Conservation (phyloP, 2,329 filamentous ascomycete genomes). For the Lasiodiplodia theobromae region DNA sequence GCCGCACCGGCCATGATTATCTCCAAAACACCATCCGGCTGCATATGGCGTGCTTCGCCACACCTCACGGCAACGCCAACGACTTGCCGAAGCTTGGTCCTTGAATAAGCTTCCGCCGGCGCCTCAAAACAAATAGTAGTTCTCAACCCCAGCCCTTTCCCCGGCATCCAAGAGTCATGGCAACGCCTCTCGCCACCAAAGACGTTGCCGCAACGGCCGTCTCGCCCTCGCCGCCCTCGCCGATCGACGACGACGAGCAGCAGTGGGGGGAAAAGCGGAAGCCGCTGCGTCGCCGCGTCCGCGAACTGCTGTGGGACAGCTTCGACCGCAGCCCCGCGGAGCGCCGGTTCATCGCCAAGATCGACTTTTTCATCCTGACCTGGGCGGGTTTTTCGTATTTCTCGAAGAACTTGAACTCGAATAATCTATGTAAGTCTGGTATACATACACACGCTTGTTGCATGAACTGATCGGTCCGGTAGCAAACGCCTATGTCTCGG, state of each 20-base stretch:
- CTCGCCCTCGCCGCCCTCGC: not conserved
- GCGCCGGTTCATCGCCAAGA: slow-evolving; percentile 7
- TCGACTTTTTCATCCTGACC: slow-evolving; percentile 22
- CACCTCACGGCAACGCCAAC: slow-evolving; percentile 5
- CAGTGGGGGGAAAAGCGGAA: not conserved
- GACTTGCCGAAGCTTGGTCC: not conserved
- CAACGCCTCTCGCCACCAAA: not conserved
- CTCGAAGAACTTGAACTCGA: slow-evolving; percentile 23
- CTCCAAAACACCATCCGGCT: slow-evolving; percentile 10
- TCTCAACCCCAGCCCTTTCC: too few relatives aligned
- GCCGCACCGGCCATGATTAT: not conserved
- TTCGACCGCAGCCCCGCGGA: slow-evolving; percentile 10
- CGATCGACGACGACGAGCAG: too few relatives aligned
- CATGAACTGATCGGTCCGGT: not conserved
- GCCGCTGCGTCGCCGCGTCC: not conserved
- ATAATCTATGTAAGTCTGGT: slow-evolving; percentile 11
- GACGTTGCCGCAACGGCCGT: not conserved
- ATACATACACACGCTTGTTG: not conserved
- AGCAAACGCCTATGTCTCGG: slow-evolving; percentile 54
- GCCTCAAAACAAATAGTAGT: not conserved
- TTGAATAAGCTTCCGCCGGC: not conserved
- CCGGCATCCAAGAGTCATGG: not conserved
- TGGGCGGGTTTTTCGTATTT: slow-evolving; percentile 23
- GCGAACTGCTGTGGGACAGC: slow-evolving; percentile 6
- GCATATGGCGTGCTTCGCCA: slow-evolving; percentile 9